A percentile compares a stretch with the other conserved stretches of the same genome.
phyloP scores from a whole-genome alignment of 306 rosid genomes.

The Inga oerstediana region DNA sequence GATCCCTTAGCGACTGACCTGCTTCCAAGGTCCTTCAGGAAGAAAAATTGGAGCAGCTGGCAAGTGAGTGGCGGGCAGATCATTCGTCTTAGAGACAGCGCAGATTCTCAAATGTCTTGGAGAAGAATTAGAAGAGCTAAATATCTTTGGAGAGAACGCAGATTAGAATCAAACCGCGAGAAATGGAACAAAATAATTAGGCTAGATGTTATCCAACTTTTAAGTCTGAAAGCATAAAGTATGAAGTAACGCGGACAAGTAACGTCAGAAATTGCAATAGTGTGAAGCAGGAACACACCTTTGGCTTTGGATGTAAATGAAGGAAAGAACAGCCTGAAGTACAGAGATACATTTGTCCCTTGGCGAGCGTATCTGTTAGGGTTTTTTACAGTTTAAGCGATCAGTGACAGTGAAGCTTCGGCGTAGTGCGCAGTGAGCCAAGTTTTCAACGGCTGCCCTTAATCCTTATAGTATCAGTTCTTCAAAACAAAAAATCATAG shows the following conservation, averaged over 20 bases:
- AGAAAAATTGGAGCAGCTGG: slow-evolving; percentile 87
- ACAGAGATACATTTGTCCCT: not conserved
- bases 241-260: not conserved
- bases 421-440: not conserved
- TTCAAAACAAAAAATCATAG: not conserved
- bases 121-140: slow-evolving; percentile 24
- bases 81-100: slow-evolving; percentile 4
- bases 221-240: not conserved
- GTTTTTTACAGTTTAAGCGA: not conserved
- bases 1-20: slow-evolving; percentile 45
- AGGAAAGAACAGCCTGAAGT: not conserved
- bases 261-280: not conserved
- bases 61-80: slow-evolving; percentile 46
- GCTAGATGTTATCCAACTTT: not conserved
- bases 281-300: not conserved
- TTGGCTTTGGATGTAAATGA: not conserved
- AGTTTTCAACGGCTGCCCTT: not conserved
- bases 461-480: not conserved
- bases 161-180: not conserved
- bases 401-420: not conserved
- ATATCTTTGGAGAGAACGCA: not conserved
- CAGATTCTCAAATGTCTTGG: slow-evolving; percentile 8
- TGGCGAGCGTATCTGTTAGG: not conserved
- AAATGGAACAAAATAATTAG: not conserved
- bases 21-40: slow-evolving; percentile 93